Conservation (phyloP, 768 basidiomycete genomes). For the Chalciporus chontae region DNA sequence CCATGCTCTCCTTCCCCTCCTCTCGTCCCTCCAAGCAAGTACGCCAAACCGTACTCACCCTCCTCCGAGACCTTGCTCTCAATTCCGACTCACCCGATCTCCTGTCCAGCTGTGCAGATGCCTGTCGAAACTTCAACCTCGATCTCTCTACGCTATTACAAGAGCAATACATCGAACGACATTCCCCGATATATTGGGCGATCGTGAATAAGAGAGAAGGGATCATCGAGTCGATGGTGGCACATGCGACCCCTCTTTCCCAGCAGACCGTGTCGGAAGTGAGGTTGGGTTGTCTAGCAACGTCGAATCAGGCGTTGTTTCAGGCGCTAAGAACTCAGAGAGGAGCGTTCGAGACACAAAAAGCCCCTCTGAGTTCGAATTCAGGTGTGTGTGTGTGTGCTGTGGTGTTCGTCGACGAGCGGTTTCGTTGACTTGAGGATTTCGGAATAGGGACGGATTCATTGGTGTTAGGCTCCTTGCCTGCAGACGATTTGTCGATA, state of each 20-base stretch:
- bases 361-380: constrained; percentile 11
- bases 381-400: constrained; percentile 15
- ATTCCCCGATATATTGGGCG: constrained; percentile 71
- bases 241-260: constrained; percentile 45
- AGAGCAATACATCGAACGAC: constrained; percentile 58
- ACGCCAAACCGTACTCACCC: constrained; percentile 46
- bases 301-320: constrained; percentile 24
- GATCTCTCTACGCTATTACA: constrained; percentile 56
- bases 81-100: constrained; percentile 16
- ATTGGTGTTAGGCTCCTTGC: constrained; percentile 38
- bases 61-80: constrained; percentile 54
- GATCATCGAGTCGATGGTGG: constrained; percentile 49
- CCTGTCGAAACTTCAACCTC: constrained; percentile 48
- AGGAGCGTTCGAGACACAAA: constrained; percentile 5
- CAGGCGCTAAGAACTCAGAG: constrained; percentile 21
- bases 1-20: constrained; percentile 17
- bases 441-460: constrained; percentile 43
- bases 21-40: constrained; percentile 43
- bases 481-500: constrained; percentile 55
- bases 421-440: background rate
- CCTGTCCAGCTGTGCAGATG: constrained; percentile 47
- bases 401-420: background rate
- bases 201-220: constrained; percentile 50
- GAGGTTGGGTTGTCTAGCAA: constrained; percentile 56
- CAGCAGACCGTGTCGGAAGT: constrained; percentile 53